Evolutionary conservation across 331 rosid species (phyloP).

Genomic region (Stylosanthes scabra): DNA sequence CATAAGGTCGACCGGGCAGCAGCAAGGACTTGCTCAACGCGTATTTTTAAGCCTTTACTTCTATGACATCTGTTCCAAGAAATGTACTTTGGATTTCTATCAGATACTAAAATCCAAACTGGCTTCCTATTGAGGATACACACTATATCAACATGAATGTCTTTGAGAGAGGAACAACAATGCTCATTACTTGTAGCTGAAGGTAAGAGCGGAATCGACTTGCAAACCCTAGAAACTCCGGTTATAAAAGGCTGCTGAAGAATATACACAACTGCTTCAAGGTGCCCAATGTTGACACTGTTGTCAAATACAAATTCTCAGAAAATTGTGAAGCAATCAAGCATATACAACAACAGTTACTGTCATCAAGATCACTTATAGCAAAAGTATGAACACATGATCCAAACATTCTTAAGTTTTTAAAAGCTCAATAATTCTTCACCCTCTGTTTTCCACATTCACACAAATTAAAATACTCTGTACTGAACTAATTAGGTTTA

Average conservation of each 20-base stretch:
- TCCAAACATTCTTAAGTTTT: neutral
- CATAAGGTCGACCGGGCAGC: conserved; percentile 64
- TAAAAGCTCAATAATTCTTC: no score
- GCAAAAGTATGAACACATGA: conserved; percentile 9
- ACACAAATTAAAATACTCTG: no score
- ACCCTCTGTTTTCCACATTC: neutral
- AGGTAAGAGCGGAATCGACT: conserved; percentile 63
- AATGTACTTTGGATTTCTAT: conserved; percentile 76
- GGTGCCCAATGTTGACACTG: conserved; percentile 90
- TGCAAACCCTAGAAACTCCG: conserved; percentile 92
- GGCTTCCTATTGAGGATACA: conserved; percentile 74
- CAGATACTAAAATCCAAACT: conserved; percentile 90
- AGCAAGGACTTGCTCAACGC: conserved; percentile 61
- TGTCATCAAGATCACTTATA: neutral
- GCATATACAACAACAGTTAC: neutral
- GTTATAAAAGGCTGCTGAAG: conserved; percentile 79
- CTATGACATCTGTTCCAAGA: conserved; percentile 61
- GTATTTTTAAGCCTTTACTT: conserved; percentile 67
- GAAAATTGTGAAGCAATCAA: neutral
- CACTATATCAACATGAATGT: conserved; percentile 71
- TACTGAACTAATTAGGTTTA: no score
- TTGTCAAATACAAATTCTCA: conserved; percentile 20
- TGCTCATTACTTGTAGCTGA: conserved; percentile 37
- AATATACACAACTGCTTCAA: conserved; percentile 81
- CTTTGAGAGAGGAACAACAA: conserved; percentile 36